Evolutionary conservation across 164 flowering plant genomes (phyloP).

Genomic region (Macadamia integrifolia): DNA sequence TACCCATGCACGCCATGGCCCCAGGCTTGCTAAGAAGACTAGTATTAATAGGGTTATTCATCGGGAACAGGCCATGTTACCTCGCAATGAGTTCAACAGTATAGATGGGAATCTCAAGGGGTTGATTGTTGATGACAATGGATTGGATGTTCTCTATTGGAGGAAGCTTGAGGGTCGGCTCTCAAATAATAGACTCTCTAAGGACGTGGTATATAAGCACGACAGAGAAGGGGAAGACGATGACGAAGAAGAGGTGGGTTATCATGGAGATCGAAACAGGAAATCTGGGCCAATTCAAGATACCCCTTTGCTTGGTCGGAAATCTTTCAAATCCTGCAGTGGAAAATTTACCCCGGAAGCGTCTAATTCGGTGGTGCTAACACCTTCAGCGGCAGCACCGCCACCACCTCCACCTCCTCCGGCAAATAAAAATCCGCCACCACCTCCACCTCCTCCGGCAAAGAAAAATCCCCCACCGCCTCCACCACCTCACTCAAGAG

Average conservation of each 20-base stretch:
- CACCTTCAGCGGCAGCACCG: slow-evolving; percentile 6
- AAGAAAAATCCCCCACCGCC: slow-evolving; percentile 20
- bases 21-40: slow-evolving; percentile 1
- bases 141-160: slow-evolving; percentile 89
- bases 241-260: neutral
- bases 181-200: slow-evolving; percentile 20
- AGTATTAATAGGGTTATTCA: slow-evolving; percentile 2
- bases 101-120: slow-evolving; percentile 55
- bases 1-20: slow-evolving; percentile 2
- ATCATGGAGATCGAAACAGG: slow-evolving; percentile 1
- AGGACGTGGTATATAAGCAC: slow-evolving; percentile 20
- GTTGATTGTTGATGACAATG: slow-evolving; percentile 79
- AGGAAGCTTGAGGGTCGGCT: slow-evolving; percentile 43
- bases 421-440: slow-evolving; percentile 19
- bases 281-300: slow-evolving; percentile 31
- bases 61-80: slow-evolving; percentile 6
- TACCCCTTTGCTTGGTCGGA: slow-evolving; percentile 35
- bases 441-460: slow-evolving; percentile 10
- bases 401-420: slow-evolving; percentile 40
- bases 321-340: slow-evolving; percentile 4
- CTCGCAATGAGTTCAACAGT: slow-evolving; percentile 21
- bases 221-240: slow-evolving; percentile 21
- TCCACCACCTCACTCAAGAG: slow-evolving; percentile 29
- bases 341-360: neutral
- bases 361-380: too few relatives aligned